These are phyloP conservation scores for Candida glucosophila DNA, from an alignment of 1,139 yeast species.

Conservation along the genomic window DNA sequence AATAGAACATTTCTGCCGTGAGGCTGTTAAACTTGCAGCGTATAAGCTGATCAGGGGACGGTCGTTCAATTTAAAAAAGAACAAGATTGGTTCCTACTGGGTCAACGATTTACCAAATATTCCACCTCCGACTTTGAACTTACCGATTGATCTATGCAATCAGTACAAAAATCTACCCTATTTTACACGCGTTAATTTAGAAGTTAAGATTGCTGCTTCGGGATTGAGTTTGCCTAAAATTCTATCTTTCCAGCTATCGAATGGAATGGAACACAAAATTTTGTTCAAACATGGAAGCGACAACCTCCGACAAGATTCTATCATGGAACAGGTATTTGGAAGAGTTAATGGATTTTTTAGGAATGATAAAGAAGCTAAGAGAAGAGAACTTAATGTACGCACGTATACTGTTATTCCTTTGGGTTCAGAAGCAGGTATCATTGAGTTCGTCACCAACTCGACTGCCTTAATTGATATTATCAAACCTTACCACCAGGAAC, in stretches of 20 bases:
- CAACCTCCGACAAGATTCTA: slow-evolving; percentile 89
- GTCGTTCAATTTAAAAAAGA: slow-evolving; percentile 24
- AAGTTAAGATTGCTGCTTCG: slow-evolving; percentile 55
- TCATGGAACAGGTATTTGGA: slow-evolving; percentile 94
- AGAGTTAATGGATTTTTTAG: slow-evolving; percentile 70
- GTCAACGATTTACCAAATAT: slow-evolving; percentile 36
- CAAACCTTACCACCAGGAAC: slow-evolving; percentile 43
- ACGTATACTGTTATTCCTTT: slow-evolving; percentile 89
- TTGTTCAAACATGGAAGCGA: slow-evolving; percentile 82
- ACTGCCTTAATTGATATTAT: slow-evolving; percentile 63
- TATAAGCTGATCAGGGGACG: slow-evolving; percentile 29
- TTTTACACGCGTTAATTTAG: slow-evolving; percentile 36
- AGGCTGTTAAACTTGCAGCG: slow-evolving; percentile 44
- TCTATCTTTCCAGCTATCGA: slow-evolving; percentile 40
- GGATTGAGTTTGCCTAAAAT: slow-evolving; percentile 89
- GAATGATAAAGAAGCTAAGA: slow-evolving; percentile 48
- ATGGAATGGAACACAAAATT: slow-evolving; percentile 51
- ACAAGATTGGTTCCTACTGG: slow-evolving; percentile 52
- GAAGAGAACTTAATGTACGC: slow-evolving; percentile 51
- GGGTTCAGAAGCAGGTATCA: slow-evolving; percentile 80
- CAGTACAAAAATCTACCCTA: slow-evolving; percentile 42
- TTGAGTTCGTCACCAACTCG: slow-evolving; percentile 83
- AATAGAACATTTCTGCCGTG: slow-evolving; percentile 42
- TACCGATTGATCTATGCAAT: slow-evolving; percentile 34
- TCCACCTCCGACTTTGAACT: slow-evolving; percentile 62